Base-by-base conservation (phyloP, 2,329 filamentous ascomycete species). In the Sphaceloma murrayae region DNA sequence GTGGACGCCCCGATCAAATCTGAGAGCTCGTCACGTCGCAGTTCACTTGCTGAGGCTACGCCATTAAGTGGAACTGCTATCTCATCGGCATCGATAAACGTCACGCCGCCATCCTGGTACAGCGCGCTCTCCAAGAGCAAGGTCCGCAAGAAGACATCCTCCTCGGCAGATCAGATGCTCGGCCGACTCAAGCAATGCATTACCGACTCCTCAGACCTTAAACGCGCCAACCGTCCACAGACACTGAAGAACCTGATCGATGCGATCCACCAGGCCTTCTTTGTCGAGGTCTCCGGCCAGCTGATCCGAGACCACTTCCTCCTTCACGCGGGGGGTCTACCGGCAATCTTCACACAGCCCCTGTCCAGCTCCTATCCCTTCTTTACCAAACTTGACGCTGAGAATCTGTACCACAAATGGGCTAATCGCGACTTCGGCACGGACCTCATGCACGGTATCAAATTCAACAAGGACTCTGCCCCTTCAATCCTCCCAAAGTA, bases 371-470 rank as follows among this genome's bases (percentile, higher is more conserved):
- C 58, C 4, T 69, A 66, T 29, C 70, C 71, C 0, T 62, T 52
- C 44, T 70, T 75, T 46, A 58, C 75, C 8, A 54, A 57, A 13
- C 63, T 65, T 0, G 71, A 75, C 46, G 64, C 69, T 0, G 54
- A 62, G 30, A 63, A 67, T 16, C 52, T 75, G 0, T 69, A 67
- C 48, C 56, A 55, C 24, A 65, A 65, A 14, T 75, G 71, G 71
- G 58, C 53, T 16, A 45, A 49, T 0, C 48, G 55, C 8, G 58
- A 65, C 21, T 67, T 72, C 27, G 59, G 67, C 7, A 60, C 64
- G 1, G 58, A 72, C 38, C 53, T 75, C 0, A 57, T 74, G 5
- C 64, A 66, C 1, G 69, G 69, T 4, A 67, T 72, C 38, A 52
- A 49, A 9, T 40, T 22, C 29, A 39, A 46, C 10, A 50, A 30